These are phyloP conservation scores for Glebionis coronaria DNA, from an alignment of 129 eudicot genomes.

Conservation along the genomic window DNA sequence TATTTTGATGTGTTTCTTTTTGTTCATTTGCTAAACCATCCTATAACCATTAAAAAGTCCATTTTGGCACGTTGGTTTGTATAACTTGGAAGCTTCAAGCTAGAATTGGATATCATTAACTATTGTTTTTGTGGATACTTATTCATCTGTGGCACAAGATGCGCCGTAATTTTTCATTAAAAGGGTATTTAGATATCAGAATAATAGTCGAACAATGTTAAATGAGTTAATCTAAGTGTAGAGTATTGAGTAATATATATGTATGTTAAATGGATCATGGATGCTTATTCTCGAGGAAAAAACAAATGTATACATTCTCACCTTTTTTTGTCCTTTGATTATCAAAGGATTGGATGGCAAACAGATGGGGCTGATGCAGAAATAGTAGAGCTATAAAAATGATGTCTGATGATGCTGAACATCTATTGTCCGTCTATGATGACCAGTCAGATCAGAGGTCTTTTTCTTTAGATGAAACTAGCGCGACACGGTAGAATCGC, in stretches of 20 bases:
- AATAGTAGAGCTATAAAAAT: too few relatives aligned
- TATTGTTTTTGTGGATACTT: neutral
- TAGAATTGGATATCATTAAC: neutral
- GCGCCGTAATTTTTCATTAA: neutral
- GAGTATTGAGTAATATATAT: neutral
- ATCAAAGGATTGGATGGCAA: too few relatives aligned
- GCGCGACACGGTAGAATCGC: too few relatives aligned
- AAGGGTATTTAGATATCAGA: constrained; percentile 3
- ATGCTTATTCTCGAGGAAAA: constrained; percentile 4
- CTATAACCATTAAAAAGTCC: neutral
- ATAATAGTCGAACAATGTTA: neutral
- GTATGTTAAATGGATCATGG: neutral
- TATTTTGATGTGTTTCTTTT: neutral
- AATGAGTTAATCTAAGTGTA: neutral
- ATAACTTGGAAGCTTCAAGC: constrained; percentile 6
- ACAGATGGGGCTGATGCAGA: too few relatives aligned
- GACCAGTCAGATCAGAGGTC: too few relatives aligned
- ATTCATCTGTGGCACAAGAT: neutral
- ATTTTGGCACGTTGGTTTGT: constrained; percentile 9
- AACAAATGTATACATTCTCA: neutral
- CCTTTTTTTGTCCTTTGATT: constrained; percentile 17
- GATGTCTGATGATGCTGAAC: too few relatives aligned
- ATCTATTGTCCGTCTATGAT: too few relatives aligned
- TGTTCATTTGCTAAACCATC: neutral
- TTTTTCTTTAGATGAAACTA: too few relatives aligned